Evolutionary conservation across 192 early-diverging fungal species (phyloP).

Genomic region (Coemansia sp.): DNA sequence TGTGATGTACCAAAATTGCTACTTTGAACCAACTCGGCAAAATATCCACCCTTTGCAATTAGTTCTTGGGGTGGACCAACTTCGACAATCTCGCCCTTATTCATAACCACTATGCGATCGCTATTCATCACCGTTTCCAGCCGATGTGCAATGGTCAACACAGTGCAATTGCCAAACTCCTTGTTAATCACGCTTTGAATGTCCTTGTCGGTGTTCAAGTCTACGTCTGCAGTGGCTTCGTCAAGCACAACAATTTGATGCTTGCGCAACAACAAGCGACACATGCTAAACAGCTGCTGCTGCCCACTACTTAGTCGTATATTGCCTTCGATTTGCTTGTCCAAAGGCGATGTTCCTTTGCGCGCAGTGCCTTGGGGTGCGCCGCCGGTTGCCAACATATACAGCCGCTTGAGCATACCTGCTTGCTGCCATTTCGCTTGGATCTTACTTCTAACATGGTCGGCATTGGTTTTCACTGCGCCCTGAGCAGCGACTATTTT

Average conservation of each 20-base stretch:
- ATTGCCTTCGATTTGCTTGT: background rate
- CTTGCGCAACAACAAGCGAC: slow-evolving; percentile 56
- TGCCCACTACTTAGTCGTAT: slow-evolving; percentile 50
- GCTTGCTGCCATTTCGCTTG: background rate
- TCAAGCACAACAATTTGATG: slow-evolving; percentile 63
- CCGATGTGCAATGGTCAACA: slow-evolving; percentile 71
- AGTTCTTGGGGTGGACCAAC: slow-evolving; percentile 57
- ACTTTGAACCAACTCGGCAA: background rate
- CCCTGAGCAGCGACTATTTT: background rate
- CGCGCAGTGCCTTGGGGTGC: slow-evolving; percentile 31
- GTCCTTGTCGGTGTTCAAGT: slow-evolving; percentile 25
- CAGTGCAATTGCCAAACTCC: slow-evolving; percentile 50
- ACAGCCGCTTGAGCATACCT: background rate
- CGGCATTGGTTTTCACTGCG: background rate
- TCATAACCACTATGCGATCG: slow-evolving; percentile 71
- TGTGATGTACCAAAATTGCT: too few species aligned
- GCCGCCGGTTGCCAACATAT: background rate
- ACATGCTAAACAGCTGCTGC: slow-evolving; percentile 63
- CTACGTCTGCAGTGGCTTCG: slow-evolving; percentile 67
- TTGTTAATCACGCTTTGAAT: slow-evolving; percentile 40
- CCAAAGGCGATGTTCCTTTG: background rate
- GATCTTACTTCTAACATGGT: background rate
- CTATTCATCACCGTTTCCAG: slow-evolving; percentile 65
- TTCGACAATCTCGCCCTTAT: slow-evolving; percentile 65
- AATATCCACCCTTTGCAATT: background rate